A percentile compares a stretch with the other conserved stretches of the same genome.
phyloP scores from a whole-genome alignment of 1,139 yeast genomes.

The Yamadazyma taylorii region DNA sequence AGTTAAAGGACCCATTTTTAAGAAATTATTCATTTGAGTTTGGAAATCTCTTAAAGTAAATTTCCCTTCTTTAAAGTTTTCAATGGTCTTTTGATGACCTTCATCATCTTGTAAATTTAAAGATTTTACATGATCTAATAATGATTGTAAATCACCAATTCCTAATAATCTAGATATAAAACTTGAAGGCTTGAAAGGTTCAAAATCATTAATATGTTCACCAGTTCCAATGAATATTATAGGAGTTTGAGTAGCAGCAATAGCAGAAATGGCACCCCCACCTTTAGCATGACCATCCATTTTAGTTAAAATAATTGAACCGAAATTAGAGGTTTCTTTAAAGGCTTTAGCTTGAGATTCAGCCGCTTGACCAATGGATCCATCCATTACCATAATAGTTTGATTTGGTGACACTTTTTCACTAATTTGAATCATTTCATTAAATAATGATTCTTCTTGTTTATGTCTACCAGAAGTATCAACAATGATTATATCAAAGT shows the following conservation, averaged over 20 bases:
- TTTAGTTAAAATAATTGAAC: slow-evolving; percentile 91
- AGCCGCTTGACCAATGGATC: slow-evolving; percentile 98
- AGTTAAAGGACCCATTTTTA: slow-evolving; percentile 95
- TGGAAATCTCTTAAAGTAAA: slow-evolving; percentile 90
- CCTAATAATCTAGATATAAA: slow-evolving; percentile 89
- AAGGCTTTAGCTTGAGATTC: slow-evolving; percentile 93
- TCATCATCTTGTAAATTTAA: slow-evolving; percentile 72
- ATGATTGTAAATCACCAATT: slow-evolving; percentile 91
- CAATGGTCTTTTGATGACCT: slow-evolving; percentile 81
- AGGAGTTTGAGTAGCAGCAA: slow-evolving; percentile 97
- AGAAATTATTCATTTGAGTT: slow-evolving; percentile 90
- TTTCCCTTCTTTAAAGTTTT: slow-evolving; percentile 92
- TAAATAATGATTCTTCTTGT: slow-evolving; percentile 88
- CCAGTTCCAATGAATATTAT: slow-evolving; percentile 97
- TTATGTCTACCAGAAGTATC: slow-evolving; percentile 98
- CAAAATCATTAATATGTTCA: slow-evolving; percentile 92
- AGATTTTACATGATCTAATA: slow-evolving; percentile 90
- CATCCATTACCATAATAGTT: slow-evolving; percentile 97
- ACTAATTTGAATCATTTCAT: slow-evolving; percentile 93
- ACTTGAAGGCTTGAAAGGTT: slow-evolving; percentile 85
- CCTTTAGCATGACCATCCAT: slow-evolving; percentile 99
- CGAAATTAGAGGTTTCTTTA: slow-evolving; percentile 89
- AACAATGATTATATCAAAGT: slow-evolving; percentile 89
- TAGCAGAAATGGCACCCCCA: slow-evolving; percentile 99
- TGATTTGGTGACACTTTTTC: slow-evolving; percentile 86